Percentiles rank a stretch among this genome's conserved stretches.
Conservation (phyloP, 2,329 filamentous ascomycete species). For the Zalaria sp. region DNA sequence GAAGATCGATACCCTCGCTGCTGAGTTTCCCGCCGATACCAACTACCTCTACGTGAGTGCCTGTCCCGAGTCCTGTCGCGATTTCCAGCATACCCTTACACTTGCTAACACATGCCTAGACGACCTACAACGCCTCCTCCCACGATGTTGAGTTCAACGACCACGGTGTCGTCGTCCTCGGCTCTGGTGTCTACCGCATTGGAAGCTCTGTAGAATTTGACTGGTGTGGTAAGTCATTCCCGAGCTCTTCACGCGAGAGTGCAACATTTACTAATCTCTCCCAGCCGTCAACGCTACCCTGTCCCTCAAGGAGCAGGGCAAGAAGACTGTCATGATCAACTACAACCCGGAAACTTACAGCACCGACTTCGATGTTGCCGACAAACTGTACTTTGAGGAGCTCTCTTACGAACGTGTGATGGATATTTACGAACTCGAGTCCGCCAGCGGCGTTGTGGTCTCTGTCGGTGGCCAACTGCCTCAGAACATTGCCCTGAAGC, state of each 20-base stretch:
- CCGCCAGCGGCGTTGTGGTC: constrained; percentile 74
- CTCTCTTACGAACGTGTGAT: constrained; percentile 93
- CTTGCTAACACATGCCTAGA: constrained; percentile 21
- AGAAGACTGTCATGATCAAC: constrained; percentile 98
- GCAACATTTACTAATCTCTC: too few relatives aligned
- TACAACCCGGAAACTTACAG: constrained; percentile 53
- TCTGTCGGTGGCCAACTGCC: constrained; percentile 93
- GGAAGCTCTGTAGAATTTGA: constrained; percentile 97
- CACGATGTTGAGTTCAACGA: constrained; percentile 93
- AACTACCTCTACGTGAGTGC: constrained; percentile 48
- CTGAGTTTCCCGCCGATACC: constrained; percentile 87
- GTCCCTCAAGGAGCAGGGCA: constrained; percentile 69
- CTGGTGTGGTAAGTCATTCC: constrained; percentile 52
- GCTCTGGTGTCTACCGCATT: constrained; percentile 93
- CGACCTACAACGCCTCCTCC: constrained; percentile 88
- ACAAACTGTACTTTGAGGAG: constrained; percentile 94
- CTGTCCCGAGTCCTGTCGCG: too few relatives aligned
- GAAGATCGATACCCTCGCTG: constrained; percentile 94
- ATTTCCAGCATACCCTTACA: too few relatives aligned
- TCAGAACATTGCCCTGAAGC: constrained; percentile 89
- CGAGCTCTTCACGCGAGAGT: too few relatives aligned
- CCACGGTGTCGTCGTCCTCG: constrained; percentile 76
- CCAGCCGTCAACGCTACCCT: constrained; percentile 66
- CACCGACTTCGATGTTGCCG: constrained; percentile 81
- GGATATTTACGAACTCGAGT: constrained; percentile 95